A percentile compares a stretch with the other conserved stretches of the same genome.
phyloP scores from a whole-genome alignment of 169 alveolate species.

The Ichthyophthirius multifiliis region DNA sequence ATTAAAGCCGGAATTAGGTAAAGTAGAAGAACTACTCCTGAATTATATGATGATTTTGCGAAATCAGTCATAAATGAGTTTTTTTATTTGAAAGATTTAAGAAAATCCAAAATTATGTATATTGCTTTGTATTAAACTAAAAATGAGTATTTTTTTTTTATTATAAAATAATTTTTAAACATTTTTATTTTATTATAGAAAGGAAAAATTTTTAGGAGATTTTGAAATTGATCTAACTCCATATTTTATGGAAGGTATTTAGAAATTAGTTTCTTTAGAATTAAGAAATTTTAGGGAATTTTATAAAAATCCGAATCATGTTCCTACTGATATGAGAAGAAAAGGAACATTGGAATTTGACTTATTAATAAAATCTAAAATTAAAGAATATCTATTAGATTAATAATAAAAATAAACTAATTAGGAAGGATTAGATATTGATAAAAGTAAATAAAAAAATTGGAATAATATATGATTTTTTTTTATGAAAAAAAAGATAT shows the following conservation, averaged over 20 bases:
- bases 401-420: background rate
- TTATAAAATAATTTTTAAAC: background rate
- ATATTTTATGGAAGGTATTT: background rate
- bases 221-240: slow-evolving; percentile 19
- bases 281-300: slow-evolving; percentile 12
- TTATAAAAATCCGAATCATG: background rate
- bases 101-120: slow-evolving; percentile 7
- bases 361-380: background rate
- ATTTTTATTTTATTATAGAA: background rate
- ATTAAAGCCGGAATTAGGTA: background rate
- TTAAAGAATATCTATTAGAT: background rate
- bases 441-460: background rate
- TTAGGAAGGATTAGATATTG: background rate
- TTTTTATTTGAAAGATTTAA: background rate
- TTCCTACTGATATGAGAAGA: slow-evolving; percentile 22
- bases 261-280: background rate
- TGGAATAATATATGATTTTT: too few relatives aligned
- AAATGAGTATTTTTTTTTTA: background rate
- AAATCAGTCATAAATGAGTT: slow-evolving; percentile 9
- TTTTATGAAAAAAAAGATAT: too few relatives aligned
- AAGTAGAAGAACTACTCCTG: slow-evolving; percentile 11
- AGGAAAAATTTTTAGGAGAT: slow-evolving; percentile 8
- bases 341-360: slow-evolving; percentile 12
- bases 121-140: slow-evolving; percentile 2
- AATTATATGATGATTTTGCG: slow-evolving; percentile 10